A percentile compares a stretch with the other conserved stretches of the same genome.
Evolutionary conservation across 495 filamentous ascomycete genomes (phyloP).

Genomic region (Aspergillus sclerotioniger): DNA sequence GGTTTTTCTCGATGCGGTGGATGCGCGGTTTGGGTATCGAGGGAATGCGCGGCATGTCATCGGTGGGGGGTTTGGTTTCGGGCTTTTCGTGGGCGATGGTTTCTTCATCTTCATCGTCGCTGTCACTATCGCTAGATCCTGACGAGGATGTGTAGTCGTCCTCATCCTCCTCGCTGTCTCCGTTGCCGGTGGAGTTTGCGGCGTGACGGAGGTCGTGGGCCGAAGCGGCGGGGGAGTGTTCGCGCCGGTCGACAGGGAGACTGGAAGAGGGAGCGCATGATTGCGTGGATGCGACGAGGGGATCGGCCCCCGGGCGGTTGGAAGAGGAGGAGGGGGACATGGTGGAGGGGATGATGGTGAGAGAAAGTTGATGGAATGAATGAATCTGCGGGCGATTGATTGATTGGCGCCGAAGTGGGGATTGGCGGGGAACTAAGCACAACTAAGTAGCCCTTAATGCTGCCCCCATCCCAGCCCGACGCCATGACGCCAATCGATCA

Average conservation of each 20-base stretch:
- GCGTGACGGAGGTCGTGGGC: neutral
- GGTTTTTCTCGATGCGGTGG: constrained; percentile 25
- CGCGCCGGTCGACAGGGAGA: neutral
- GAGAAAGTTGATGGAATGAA: neutral
- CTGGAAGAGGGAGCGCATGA: neutral
- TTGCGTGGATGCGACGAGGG: neutral
- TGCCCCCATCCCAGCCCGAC: too few relatives aligned
- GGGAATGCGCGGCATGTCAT: constrained; percentile 27
- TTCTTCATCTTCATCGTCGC: constrained; percentile 25
- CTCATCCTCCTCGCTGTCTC: constrained; percentile 19
- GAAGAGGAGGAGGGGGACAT: constrained; percentile 6
- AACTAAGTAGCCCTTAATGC: too few relatives aligned
- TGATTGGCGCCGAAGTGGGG: constrained; percentile 7
- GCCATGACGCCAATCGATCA: neutral
- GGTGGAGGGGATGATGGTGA: neutral
- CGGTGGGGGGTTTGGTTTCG: constrained; percentile 1
- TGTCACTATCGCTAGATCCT: constrained; percentile 32
- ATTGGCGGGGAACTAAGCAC: neutral
- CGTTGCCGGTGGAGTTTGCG: neutral
- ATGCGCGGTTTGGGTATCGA: constrained; percentile 39
- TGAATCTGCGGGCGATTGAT: constrained; percentile 3
- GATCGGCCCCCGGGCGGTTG: neutral
- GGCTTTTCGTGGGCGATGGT: neutral
- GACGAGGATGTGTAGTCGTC: constrained; percentile 44
- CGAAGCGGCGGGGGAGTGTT: constrained; percentile 9